These are phyloP conservation scores for Jamesozyma spencerorum DNA, from an alignment of 805 yeast species.

Conservation along the genomic window DNA sequence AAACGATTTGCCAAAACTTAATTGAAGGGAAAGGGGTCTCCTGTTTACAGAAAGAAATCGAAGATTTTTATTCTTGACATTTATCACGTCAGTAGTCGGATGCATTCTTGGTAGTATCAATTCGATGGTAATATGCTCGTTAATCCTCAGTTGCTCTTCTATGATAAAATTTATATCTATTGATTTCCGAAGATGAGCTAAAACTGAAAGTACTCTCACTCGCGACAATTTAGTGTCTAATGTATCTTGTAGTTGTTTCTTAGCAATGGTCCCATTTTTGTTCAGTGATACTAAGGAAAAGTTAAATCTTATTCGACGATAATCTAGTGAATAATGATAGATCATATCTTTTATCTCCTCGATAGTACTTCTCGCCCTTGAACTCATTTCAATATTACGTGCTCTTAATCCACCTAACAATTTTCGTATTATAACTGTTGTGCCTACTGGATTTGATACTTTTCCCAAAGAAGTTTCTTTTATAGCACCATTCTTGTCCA, in stretches of 20 bases:
- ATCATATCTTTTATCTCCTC: constrained; percentile 21
- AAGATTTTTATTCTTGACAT: constrained; percentile 12
- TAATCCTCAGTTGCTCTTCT: constrained; percentile 7
- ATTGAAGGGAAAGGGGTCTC: constrained; percentile 24
- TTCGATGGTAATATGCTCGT: constrained; percentile 8
- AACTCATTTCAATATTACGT: constrained; percentile 25
- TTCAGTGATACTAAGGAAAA: constrained; percentile 15
- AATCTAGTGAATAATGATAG: constrained; percentile 28
- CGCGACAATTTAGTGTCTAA: constrained; percentile 8
- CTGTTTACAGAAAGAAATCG: constrained; percentile 31
- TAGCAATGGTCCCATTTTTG: constrained; percentile 12
- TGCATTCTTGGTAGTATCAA: constrained; percentile 30
- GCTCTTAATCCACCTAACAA: constrained; percentile 30
- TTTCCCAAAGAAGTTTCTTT: constrained; percentile 11
- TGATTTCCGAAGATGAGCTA: constrained; percentile 9
- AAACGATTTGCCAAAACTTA: constrained; percentile 29
- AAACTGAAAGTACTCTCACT: constrained; percentile 8
- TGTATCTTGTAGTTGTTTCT: constrained; percentile 14
- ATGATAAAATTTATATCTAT: constrained; percentile 11
- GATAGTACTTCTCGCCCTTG: constrained; percentile 20
- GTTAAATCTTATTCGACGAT: constrained; percentile 27
- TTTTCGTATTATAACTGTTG: constrained; percentile 28
- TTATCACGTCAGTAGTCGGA: constrained; percentile 21
- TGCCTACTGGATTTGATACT: constrained; percentile 30
- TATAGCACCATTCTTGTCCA: constrained; percentile 24